Evolutionary conservation across 805 yeast species (phyloP).

Genomic region (Wickerhamomyces kurtzmanii): DNA sequence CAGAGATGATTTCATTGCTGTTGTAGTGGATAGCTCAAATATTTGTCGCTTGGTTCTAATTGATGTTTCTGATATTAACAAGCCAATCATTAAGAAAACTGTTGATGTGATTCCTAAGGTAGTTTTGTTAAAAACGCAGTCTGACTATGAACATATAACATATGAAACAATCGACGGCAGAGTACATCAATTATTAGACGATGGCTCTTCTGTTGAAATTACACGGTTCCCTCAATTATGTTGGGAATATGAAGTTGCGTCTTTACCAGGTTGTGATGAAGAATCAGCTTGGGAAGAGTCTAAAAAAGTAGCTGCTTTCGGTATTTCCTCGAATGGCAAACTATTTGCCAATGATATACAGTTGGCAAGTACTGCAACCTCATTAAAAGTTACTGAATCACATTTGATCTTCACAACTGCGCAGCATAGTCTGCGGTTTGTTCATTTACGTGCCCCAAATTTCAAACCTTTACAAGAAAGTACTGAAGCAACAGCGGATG

Average conservation of each 20-base stretch:
- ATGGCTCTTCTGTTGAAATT: constrained; percentile 22
- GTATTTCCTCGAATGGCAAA: constrained; percentile 68
- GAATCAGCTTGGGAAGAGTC: constrained; percentile 20
- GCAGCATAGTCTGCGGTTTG: constrained; percentile 71
- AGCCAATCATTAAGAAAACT: constrained; percentile 29
- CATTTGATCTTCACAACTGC: constrained; percentile 81
- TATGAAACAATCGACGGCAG: constrained; percentile 59
- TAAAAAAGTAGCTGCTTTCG: constrained; percentile 41
- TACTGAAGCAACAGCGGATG: constrained; percentile 43
- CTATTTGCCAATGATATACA: constrained; percentile 52
- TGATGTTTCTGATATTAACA: constrained; percentile 30
- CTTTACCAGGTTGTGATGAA: constrained; percentile 14
- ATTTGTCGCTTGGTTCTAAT: constrained; percentile 42
- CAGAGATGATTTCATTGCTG: constrained; percentile 40
- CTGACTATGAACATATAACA: constrained; percentile 41
- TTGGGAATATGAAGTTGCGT: constrained; percentile 42
- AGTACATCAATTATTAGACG: constrained; percentile 31
- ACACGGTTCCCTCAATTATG: constrained; percentile 64
- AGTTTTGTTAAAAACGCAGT: constrained; percentile 43
- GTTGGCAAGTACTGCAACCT: constrained; percentile 70
- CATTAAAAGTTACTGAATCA: constrained; percentile 61
- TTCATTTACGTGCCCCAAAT: constrained; percentile 46
- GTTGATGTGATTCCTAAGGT: constrained; percentile 39
- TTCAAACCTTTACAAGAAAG: constrained; percentile 29
- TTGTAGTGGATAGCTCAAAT: constrained; percentile 44